Evolutionary conservation across 768 basidiomycete genomes (phyloP), one percentile per base, ranked within the genome.

Genomic region (Mycena albidolilacea): DNA sequence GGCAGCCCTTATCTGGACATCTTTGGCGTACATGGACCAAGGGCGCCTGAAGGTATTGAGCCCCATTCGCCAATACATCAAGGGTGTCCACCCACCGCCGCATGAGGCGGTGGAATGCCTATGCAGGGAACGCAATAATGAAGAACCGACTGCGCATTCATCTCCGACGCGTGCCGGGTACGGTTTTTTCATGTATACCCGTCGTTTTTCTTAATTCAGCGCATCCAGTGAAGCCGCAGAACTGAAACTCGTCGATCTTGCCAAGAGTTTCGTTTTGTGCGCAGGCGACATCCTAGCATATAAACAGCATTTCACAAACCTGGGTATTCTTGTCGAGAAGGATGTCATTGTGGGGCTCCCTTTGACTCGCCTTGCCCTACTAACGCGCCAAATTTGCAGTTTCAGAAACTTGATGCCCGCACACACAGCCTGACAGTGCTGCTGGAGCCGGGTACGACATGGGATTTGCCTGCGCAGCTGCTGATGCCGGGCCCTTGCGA

Each of bases 241-340:
- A 72, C 74, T 89, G 60, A 87, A 86, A 71, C 80, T 91, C 5
- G 73, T 77, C 15, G 84, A 82, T 19, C 83, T 92, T 14, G 87
- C 81, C 7, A 85, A 86, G 76, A 81, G 82, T 54, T 83, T 82
- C 0, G 81, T 89, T 14, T 68, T 91, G 41, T 82, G 83, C 50
- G 84, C 84, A 19, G 90, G 90, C 5, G 91, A 92, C 79, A 79
- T 92, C 7, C 80, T 92, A 15, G 84, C 87, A 3, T 89, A 90
- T 77, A 84, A 81, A 69, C 86, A 90, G 17, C 79, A 81, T n/a
- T 91, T 91, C 75, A 62, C 84, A 0, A 75, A 76, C 4, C 68
- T 84, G 9, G 79, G 81, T 59, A 39, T 87, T 15, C 69, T 79
- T 0, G 81, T 91, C n/a, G 88, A 90, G 79, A 91, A 90, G 76